Conservation (phyloP, 345 rosid species). For the Pistacia integerrima region DNA sequence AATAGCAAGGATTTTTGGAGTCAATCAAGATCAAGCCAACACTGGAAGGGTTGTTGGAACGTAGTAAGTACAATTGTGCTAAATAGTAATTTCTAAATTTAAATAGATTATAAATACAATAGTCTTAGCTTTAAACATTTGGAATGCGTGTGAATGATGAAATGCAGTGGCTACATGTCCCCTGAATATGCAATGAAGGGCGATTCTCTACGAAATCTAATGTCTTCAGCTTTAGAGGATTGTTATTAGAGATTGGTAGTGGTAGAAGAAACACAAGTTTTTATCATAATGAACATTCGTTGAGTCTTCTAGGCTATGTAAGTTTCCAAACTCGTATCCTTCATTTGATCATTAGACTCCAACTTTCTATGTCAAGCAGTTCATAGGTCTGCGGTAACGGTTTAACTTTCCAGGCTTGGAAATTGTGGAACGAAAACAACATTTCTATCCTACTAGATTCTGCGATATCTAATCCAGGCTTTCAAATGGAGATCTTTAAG, state of each 20-base stretch:
- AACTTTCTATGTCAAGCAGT: neutral
- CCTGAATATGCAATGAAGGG: constrained; percentile 33
- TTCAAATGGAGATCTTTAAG: constrained; percentile 9
- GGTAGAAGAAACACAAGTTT: constrained; percentile 38
- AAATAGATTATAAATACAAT: too few species aligned
- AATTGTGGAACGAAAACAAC: constrained; percentile 22
- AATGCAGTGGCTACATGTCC: too few species aligned
- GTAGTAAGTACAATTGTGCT: constrained; percentile 1
- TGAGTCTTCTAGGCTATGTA: constrained; percentile 32
- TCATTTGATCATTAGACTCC: too few species aligned
- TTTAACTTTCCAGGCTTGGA: constrained; percentile 24
- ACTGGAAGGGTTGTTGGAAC: constrained; percentile 1
- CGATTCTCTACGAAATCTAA: constrained; percentile 46
- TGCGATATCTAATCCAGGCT: neutral
- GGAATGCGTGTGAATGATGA: neutral
- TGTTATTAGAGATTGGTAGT: constrained; percentile 39
- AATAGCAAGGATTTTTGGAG: constrained; percentile 36
- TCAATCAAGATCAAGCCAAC: constrained; percentile 25
- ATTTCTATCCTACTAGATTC: constrained; percentile 16
- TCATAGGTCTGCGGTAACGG: neutral
- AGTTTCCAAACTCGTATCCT: neutral
- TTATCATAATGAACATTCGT: constrained; percentile 15
- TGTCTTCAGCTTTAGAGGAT: constrained; percentile 49
- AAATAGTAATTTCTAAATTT: neutral
- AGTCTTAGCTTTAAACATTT: neutral